Evolutionary conservation across 2,329 filamentous ascomycete genomes (phyloP), one percentile per base, ranked within the genome.

Genomic region (Dothideomycetes sp.): DNA sequence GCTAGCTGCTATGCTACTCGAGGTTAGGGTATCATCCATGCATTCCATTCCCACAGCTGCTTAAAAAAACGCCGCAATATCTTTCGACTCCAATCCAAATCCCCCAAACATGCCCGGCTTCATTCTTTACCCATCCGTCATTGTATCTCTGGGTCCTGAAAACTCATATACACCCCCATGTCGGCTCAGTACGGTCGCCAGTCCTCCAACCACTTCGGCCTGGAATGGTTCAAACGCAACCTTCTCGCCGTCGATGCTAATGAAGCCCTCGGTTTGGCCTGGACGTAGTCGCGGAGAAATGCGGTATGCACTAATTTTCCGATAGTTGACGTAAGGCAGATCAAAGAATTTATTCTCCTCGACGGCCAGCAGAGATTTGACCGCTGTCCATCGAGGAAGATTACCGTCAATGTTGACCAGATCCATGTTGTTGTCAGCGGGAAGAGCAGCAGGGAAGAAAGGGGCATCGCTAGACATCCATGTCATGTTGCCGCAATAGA

Each of bases 401-500:
- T 84, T 78, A 42, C 86, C 88, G 42, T 85, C 74, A 45, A 93
- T 79, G 37, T 75, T 83, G 42, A 95, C 71, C 9, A 96, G 68
- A 57, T 98, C 91, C 64, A 94, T 77, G 46, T 81, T 72, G 9
- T 89, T 91, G 54, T 98, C 91, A 33, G 78, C 78, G 11, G 87
- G 82, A 7, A 89, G 71, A 0, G 89, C 75, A 1, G 84, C 81
- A 18, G 85, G 70, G 69, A 94, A 98, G 66, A 96, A 94, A 53
- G 87, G 86, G 43, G 80, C 73, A 47, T 89, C 81, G 10, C 85
- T 73, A 0, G 88, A 80, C 85, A 98, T 89, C 60, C 82, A 93
- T 17, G 83, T 78, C 81, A 96, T 93, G 58, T 95, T 98, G 45
- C 91, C 91, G 22, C 81, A 84, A 62, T 93, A 96, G 58, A 98